Percentiles rank a stretch among this genome's conserved stretches.
phyloP scores from a whole-genome alignment of 2,329 filamentous ascomycete genomes.

The Sporothrix humicola region DNA sequence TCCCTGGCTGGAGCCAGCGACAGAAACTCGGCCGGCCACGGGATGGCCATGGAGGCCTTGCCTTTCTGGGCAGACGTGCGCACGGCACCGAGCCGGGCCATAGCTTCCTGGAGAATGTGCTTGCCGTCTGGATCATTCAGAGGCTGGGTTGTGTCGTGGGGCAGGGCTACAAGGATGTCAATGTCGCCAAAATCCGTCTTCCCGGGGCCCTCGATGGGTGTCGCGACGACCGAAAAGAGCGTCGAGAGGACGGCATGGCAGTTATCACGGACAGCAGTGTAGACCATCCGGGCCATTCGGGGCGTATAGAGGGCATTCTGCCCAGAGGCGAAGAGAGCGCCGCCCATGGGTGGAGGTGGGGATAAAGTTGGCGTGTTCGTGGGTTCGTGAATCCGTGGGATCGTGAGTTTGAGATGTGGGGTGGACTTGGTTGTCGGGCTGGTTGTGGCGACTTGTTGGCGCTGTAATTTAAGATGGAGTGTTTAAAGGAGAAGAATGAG shows the following conservation, averaged over 20 bases:
- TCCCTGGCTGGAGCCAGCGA: neutral
- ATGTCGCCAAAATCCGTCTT: constrained; percentile 75
- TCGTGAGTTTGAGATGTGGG: neutral
- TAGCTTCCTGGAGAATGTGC: constrained; percentile 25
- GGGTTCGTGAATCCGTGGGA: no score
- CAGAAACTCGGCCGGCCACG: constrained; percentile 51
- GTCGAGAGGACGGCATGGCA: constrained; percentile 55
- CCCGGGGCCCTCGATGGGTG: constrained; percentile 70
- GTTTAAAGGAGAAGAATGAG: no score
- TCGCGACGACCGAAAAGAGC: constrained; percentile 61
- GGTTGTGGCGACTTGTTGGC: neutral
- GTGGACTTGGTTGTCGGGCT: neutral
- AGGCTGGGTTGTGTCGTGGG: neutral
- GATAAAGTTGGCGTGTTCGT: no score
- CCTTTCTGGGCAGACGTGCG: constrained; percentile 39
- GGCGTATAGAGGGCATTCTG: constrained; percentile 62
- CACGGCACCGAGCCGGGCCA: constrained; percentile 52
- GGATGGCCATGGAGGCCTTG: constrained; percentile 59
- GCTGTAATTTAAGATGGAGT: neutral
- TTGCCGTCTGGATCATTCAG: neutral
- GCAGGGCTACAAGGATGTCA: constrained; percentile 65
- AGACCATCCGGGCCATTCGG: constrained; percentile 66
- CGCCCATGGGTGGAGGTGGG: constrained; percentile 63
- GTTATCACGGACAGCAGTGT: constrained; percentile 55
- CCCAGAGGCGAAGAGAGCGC: constrained; percentile 60